phyloP scores from a whole-genome alignment of 345 rosid species.

The Hibiscus tridactylites region DNA sequence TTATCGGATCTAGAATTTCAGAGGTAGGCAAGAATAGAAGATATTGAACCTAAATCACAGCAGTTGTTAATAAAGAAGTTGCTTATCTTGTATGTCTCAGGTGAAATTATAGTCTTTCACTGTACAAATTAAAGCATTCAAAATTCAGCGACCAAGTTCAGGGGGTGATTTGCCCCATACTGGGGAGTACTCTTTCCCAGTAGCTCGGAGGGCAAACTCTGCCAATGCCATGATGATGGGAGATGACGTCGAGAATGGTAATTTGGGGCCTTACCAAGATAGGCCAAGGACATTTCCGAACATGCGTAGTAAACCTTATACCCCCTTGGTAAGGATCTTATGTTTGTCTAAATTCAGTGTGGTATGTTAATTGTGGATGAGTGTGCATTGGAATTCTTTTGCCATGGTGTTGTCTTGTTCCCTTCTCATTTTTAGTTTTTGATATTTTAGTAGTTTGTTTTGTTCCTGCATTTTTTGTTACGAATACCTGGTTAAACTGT shows the following conservation, averaged over 20 bases:
- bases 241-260: constrained; percentile 78
- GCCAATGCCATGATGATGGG: constrained; percentile 67
- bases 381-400: background rate
- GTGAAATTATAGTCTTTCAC: constrained; percentile 4
- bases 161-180: constrained; percentile 33
- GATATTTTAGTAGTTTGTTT: background rate
- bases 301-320: constrained; percentile 77
- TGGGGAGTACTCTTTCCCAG: constrained; percentile 15
- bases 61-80: background rate
- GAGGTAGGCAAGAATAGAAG: background rate
- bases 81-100: background rate
- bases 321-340: constrained; percentile 45
- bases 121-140: constrained; percentile 9
- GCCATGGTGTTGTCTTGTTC: background rate
- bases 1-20: constrained; percentile 3
- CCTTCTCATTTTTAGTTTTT: background rate
- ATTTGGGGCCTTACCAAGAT: constrained; percentile 61
- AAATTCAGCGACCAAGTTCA: constrained; percentile 34
- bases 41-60: background rate
- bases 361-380: background rate
- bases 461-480: background rate
- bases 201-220: constrained; percentile 38
- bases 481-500: background rate
- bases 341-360: background rate
- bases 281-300: constrained; percentile 82